Evolutionary conservation across 2,329 filamentous ascomycete species (phyloP), one percentile per base, ranked within the genome.

Genomic region (Ascochyta koolunga): DNA sequence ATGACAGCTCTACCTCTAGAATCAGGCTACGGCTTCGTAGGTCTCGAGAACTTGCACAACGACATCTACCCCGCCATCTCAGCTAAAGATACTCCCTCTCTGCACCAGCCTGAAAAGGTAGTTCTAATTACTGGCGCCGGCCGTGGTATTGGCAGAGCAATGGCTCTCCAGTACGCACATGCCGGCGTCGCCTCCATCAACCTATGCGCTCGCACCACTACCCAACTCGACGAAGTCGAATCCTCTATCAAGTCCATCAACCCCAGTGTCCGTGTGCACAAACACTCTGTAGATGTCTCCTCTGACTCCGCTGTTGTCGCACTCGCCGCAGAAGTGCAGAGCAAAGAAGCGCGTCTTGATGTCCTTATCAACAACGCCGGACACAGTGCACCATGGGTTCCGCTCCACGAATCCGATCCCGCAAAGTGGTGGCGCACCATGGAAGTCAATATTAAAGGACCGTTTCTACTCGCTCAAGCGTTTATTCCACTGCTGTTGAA

Each of bases 81-180:
- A 50, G 72, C 76, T 15, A 57, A 64, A 22, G 72, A 75, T 24
- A 65, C 67, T 32, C 48, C 51, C 10, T 61, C 80, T 56, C 76
- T 80, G 25, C 50, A 60, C 15, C 63, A 68, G 21, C 38, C 57
- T 10, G 75, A 73, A 29, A 78, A 77, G 56, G 64, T 71, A 3
- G 71, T 82, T 39, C 76, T 88, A 50, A 79, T 87, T 45, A 83
- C 79, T 0, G 85, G 84, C 10, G 83, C 80, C 0, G 82, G 79
- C 3, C 80, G 79, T 35, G 83, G 83, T 2, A 79, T 85, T 27
- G 84, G 85, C 9, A 75, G 74, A 2, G 77, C 79, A 13, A 82
- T 79, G 2, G 83, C 83, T 1, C 62, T 82, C 15, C 79, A 82
- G 8, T 87, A 80, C 60, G 84, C 83, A 19, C 72, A 74, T 60